Base-by-base conservation (phyloP, 768 basidiomycete genomes). In the Trametes cinnabarina region DNA sequence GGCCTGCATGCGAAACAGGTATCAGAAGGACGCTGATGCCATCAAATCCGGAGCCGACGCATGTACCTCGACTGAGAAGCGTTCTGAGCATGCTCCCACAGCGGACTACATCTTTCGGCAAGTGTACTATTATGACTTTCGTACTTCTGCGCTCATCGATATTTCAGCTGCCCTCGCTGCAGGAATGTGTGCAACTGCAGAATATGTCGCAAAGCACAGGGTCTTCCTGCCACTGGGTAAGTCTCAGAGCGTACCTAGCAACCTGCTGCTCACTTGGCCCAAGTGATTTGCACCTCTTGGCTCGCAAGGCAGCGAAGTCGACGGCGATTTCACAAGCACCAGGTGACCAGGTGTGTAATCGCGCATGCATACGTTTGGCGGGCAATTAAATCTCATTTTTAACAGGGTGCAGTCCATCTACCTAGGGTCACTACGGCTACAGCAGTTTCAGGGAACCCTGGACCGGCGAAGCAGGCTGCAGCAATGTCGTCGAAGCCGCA, bases 171-270 rank as follows among this genome's bases (percentile, higher is more conserved):
- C 62, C 87, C 87, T 4, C 80, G 77, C 63, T 92, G 90, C 58
- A 73, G 79, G 49, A 83, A 80, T 62, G 71, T 76, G 10, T 92
- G 90, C 71, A 88, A 84, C 67, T 92, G 90, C 61, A 75, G 78
- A 40, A 69, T 68, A 4, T 92, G 90, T 71, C 79, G 83, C 56
- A 88, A 85, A 69, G 74, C 79, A 15, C 77, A 83, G 67, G 87
- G 87, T 20, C 72, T 86, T 28, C 77, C 77, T 50, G 78, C 85
- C 0, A 78, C 78, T 26, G 85, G 85, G 87, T 87, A 62, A 19
- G 81, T 9, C 9, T 22, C 48, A 5, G 40, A 22, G 20, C 15
- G 17, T 26, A 1, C 5, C 26, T 40, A 23, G 19, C 2, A 11
- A 22, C 3, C 9, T 17, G 12, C 12, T 30, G 11, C 37, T 51